Evolutionary conservation across 192 early-diverging fungal species (phyloP), one percentile per base, ranked within the genome.

Genomic region (Coemansia sp.): DNA sequence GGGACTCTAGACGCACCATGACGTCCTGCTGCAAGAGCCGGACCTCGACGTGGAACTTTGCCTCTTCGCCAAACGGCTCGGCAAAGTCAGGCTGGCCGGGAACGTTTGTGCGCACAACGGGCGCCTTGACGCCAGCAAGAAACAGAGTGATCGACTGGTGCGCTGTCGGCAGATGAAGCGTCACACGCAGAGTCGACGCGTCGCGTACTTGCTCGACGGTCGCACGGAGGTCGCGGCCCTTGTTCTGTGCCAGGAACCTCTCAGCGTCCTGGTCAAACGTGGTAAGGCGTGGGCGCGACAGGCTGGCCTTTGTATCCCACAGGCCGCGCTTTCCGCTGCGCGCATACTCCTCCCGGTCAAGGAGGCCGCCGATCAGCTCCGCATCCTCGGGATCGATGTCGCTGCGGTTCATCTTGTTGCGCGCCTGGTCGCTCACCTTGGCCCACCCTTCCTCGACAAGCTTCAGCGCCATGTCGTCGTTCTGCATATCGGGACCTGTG

Each of bases 121-220:
- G 95, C 7, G 90, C 90, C 71, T 91, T 92, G 65, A 99, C 85
- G 9, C 95, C 95, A 5, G 94, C 90, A 41, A 92, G 68, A 55
- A 68, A 59, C 33, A 93, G 68, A 36, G 85, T 83, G 32, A 98
- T 72, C 45, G 88, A 91, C 54, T 95, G 81, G 69, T 92, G 91
- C 70, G 89, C 89, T 33, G 88, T 85, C 11, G 84, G 82, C 34
- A 91, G 67, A 59, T 89, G 72, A 48, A 95, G 72, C 42, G 86
- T 82, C 5, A 94, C 88, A 15, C 94, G 89, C 58, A 90, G 84
- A 15, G 91, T 92, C 7, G 91, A 86, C 5, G 87, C 97, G 68
- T 97, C 95, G 48, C 95, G 92, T n/a, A 98, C 90, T 76, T 92
- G 93, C 76, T 99, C 97, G 69, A 99, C 82, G 23, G 96, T 89